Percentiles rank a stretch among this genome's conserved stretches.
Conservation (phyloP, 305 asterid species). For the Fraxinus floribunda region DNA sequence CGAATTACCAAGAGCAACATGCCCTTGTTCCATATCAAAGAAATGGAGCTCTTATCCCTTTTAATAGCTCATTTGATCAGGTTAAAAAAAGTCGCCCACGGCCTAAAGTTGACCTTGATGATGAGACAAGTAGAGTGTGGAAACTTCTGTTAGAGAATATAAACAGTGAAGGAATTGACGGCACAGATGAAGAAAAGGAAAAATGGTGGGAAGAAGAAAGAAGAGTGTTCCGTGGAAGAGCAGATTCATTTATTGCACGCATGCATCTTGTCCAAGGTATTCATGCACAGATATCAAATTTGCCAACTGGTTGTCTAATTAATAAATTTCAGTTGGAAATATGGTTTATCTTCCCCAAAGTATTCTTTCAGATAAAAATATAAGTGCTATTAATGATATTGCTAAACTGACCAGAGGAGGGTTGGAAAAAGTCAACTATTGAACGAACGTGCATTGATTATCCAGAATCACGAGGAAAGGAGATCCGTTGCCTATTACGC, state of each 20-base stretch:
- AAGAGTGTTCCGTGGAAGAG: conserved; percentile 82
- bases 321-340: conserved; percentile 7
- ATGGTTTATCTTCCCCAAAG: neutral
- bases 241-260: conserved; percentile 90
- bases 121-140: conserved; percentile 94
- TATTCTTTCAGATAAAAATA: neutral
- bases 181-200: conserved; percentile 78
- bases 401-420: conserved; percentile 1
- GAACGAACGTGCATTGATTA: neutral
- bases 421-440: neutral
- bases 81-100: conserved; percentile 56
- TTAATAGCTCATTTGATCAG: conserved; percentile 42
- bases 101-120: conserved; percentile 93
- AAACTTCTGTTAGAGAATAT: conserved; percentile 84
- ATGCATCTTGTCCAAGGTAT: conserved; percentile 99
- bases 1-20: conserved; percentile 39
- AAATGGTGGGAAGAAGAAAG: conserved; percentile 98
- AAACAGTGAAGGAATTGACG: conserved; percentile 88
- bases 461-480: neutral
- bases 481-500: neutral
- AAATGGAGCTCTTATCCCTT: conserved; percentile 66
- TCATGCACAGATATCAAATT: conserved; percentile 9
- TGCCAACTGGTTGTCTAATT: neutral
- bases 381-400: neutral
- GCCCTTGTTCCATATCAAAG: conserved; percentile 71